Evolutionary conservation across 495 filamentous ascomycete genomes (phyloP).

Genomic region (Trichoderma asperelloides): DNA sequence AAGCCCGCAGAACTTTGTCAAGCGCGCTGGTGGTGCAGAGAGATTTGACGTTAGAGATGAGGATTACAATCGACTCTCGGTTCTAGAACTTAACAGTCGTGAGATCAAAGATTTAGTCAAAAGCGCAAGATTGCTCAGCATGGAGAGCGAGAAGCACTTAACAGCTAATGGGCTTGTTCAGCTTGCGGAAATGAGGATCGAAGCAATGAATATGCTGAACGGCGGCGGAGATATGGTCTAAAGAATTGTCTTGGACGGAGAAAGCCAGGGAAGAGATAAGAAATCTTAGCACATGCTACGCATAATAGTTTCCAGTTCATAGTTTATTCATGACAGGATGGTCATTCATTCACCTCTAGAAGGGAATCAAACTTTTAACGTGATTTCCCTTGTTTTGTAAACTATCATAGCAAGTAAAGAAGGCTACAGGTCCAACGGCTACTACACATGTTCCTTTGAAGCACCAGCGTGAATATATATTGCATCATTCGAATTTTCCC

Average conservation of each 20-base stretch:
- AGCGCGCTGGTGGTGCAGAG: neutral
- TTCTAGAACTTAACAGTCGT: constrained; percentile 13
- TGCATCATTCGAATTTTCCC: too few species aligned
- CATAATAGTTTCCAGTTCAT: too few species aligned
- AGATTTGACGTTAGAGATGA: constrained; percentile 7
- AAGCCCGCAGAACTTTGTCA: constrained; percentile 17
- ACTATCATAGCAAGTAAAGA: too few species aligned
- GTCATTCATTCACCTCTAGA: too few species aligned
- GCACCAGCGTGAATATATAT: too few species aligned
- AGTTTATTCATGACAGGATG: too few species aligned
- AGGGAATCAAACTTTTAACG: too few species aligned
- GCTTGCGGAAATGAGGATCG: neutral
- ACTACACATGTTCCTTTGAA: too few species aligned
- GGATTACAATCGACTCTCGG: constrained; percentile 2
- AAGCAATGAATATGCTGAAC: neutral
- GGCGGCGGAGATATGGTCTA: neutral
- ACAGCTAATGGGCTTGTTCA: neutral
- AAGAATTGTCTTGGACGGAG: neutral
- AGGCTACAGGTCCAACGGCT: too few species aligned
- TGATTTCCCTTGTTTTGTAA: too few species aligned
- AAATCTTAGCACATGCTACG: too few species aligned
- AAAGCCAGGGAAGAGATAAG: too few species aligned
- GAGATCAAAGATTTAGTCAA: constrained; percentile 16
- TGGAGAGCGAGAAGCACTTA: neutral
- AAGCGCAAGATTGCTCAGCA: constrained; percentile 8